Base-by-base conservation (phyloP, 768 basidiomycete genomes). In the Termitomyces eurrhizus region DNA sequence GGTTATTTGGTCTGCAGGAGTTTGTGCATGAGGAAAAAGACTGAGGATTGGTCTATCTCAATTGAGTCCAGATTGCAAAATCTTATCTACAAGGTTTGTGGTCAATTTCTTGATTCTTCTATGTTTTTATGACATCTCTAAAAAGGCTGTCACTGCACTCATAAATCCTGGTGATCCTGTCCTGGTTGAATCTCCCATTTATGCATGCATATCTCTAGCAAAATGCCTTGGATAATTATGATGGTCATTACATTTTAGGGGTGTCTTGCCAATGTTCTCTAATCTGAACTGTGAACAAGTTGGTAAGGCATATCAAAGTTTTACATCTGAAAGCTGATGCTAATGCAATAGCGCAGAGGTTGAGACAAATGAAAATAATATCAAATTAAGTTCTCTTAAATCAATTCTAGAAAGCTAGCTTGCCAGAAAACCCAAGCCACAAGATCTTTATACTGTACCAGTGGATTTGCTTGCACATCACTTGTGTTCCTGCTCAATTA, bases 31-130 rank as follows among this genome's bases (percentile, higher is more conserved):
- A 79, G 92, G 49, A 77, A 78, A 52, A 70, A 67, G 46, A 80
- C 77, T 2, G 85, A 83, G 65, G 87, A 85, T 7, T 98, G 95
- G 94, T 76, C 78, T 46, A 71, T 95, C 11, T 86, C 84, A 46
- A 75, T 97, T 11, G 93, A 94, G 1, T 80, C 81, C 44, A 95
- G 95, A 12, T 92, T 91, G 48, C 95, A 97, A 73, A 94, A 97
- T 77, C 70, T 93, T 64, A 83, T 98, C 53, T 80, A 53, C 94
- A 98, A 68, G 83, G 83, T 14, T 45, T 24, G 57, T 24, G n/a
- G 26, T 44, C 6, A 18, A 32, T 29, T 4, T 52, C 56, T 49
- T 33, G 21, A 24, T 52, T 7, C 11, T 32, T n/a, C 21, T 16
- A 8, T n/a, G 39, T 18, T 14, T 45, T 36, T 4, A 16, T 37